Evolutionary conservation across 345 rosid genomes (phyloP).

Genomic region (Fremontodendron californicum): DNA sequence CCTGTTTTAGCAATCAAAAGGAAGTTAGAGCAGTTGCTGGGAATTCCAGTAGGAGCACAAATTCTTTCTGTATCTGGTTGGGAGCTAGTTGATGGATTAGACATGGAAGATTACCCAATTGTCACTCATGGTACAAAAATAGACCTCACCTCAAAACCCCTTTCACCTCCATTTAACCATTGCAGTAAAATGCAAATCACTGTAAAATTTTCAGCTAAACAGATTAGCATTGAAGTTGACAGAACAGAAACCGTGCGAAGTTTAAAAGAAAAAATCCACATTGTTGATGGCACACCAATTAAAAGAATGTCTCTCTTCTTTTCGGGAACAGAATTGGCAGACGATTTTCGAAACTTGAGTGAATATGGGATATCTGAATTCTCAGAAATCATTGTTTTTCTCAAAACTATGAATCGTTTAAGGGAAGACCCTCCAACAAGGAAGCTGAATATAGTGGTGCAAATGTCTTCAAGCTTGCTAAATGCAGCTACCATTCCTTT

Average conservation of each 20-base stretch:
- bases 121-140: constrained; percentile 62
- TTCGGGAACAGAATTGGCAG: constrained; percentile 59
- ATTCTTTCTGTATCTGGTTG: constrained; percentile 60
- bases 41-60: constrained; percentile 47
- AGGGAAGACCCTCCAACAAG: constrained; percentile 42
- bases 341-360: constrained; percentile 56
- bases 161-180: constrained; percentile 9
- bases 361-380: constrained; percentile 65
- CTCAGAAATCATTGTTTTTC: constrained; percentile 60
- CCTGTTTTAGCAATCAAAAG: constrained; percentile 60
- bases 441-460: constrained; percentile 47
- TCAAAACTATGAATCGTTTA: constrained; percentile 35
- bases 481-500: constrained; percentile 63
- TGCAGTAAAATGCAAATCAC: constrained; percentile 35
- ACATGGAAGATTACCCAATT: constrained; percentile 88
- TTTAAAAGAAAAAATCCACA: constrained; percentile 76
- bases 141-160: constrained; percentile 50
- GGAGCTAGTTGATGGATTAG: constrained; percentile 84
- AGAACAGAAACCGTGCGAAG: constrained; percentile 71
- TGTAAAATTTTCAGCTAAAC: constrained; percentile 55
- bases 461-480: constrained; percentile 69
- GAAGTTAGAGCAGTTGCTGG: constrained; percentile 46
- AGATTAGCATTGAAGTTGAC: constrained; percentile 52
- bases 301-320: constrained; percentile 54
- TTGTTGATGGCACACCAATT: constrained; percentile 37